Conservation (phyloP, 257 asterid genomes). For the Solanum chaucha region DNA sequence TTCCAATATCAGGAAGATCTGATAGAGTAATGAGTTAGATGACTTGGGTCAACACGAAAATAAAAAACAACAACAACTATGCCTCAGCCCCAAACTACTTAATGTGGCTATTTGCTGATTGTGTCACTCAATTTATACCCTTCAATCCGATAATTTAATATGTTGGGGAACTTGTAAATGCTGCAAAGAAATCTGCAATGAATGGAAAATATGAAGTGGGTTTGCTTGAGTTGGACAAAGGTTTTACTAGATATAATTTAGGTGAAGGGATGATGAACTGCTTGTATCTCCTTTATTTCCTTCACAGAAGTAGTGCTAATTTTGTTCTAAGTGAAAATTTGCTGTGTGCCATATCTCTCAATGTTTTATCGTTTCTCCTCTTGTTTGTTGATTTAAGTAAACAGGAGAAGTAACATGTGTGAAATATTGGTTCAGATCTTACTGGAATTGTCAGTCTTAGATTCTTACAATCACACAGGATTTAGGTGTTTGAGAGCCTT, state of each 20-base stretch:
- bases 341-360: neutral
- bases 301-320: neutral
- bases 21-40: neutral
- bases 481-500: neutral
- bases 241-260: neutral
- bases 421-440: neutral
- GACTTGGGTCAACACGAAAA: neutral
- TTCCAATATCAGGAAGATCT: neutral
- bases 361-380: neutral
- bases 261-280: neutral
- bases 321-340: neutral
- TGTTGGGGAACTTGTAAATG: neutral
- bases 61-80: neutral
- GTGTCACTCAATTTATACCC: neutral
- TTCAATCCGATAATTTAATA: neutral
- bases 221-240: neutral
- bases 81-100: neutral
- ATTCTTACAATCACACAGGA: neutral
- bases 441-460: neutral
- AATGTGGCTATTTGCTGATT: neutral
- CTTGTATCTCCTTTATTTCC: neutral
- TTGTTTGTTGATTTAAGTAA: neutral
- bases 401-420: neutral
- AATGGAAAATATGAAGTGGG: neutral
- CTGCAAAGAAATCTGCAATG: neutral